Conservation (phyloP, 495 filamentous ascomycete genomes). For the Penicillium alfredii region DNA sequence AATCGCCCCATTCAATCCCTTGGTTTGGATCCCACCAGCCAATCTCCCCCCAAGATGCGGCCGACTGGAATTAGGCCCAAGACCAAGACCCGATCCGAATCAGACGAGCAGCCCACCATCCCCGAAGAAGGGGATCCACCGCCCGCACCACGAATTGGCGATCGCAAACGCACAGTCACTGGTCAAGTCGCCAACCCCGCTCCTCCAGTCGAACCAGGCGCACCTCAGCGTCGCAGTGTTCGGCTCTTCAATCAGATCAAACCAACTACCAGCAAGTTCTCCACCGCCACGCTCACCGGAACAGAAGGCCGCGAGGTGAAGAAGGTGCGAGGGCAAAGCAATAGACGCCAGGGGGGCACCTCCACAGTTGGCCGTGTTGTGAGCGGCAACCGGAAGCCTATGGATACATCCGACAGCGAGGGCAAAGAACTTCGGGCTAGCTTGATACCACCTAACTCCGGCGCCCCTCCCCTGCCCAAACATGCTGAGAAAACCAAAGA, state of each 20-base stretch:
- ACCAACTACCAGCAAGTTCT: constrained; percentile 54
- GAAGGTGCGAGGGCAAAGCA: constrained; percentile 65
- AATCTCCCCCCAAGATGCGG: constrained; percentile 60
- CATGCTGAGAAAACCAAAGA: constrained; percentile 49
- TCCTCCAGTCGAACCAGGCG: constrained; percentile 54
- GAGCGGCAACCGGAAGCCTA: constrained; percentile 66
- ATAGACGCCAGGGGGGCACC: constrained; percentile 46
- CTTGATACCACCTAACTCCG: constrained; percentile 20
- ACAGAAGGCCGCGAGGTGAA: constrained; percentile 67
- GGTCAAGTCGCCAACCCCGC: constrained; percentile 65
- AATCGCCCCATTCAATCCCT: constrained; percentile 53
- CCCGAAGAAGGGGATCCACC: constrained; percentile 33
- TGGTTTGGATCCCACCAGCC: constrained; percentile 43
- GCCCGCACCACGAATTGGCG: constrained; percentile 35
- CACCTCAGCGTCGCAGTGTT: constrained; percentile 71
- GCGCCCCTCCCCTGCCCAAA: constrained; percentile 24
- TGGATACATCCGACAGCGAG: constrained; percentile 63
- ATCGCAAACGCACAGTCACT: constrained; percentile 80
- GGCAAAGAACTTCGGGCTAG: constrained; percentile 45
- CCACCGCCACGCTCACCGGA: constrained; percentile 43
- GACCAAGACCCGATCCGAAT: constrained; percentile 45
- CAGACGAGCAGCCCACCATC: constrained; percentile 39
- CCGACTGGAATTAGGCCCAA: constrained; percentile 46
- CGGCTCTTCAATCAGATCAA: constrained; percentile 68
- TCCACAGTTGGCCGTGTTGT: constrained; percentile 75